These are phyloP conservation scores for Ramularia endophylla DNA, from an alignment of 2,329 filamentous ascomycete species.

Conservation along the genomic window DNA sequence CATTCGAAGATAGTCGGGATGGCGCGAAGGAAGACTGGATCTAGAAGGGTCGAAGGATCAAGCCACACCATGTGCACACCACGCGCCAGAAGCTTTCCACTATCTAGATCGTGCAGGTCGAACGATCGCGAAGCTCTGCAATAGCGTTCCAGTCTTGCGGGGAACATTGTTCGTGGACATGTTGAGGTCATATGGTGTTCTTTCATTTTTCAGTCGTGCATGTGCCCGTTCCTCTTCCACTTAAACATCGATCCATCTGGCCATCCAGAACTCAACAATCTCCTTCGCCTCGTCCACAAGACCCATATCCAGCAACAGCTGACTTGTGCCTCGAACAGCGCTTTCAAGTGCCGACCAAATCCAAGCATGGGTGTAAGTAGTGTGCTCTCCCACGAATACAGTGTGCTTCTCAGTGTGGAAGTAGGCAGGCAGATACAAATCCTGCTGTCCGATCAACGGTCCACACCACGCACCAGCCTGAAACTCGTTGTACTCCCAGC, in stretches of 20 bases:
- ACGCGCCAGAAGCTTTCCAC: no score
- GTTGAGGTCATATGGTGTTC: no score
- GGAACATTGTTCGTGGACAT: background rate
- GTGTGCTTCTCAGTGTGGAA: conserved; percentile 63
- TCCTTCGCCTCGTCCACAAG: conserved; percentile 65
- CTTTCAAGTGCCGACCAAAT: conserved; percentile 62
- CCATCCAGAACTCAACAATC: conserved; percentile 62
- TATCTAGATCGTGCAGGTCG: no score
- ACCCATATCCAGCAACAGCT: conserved; percentile 58
- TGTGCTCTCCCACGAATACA: conserved; percentile 61
- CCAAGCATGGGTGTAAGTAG: conserved; percentile 66
- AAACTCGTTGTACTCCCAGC: conserved; percentile 59
- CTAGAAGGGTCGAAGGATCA: no score
- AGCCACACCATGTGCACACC: no score
- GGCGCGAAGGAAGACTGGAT: no score
- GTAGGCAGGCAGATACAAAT: conserved; percentile 66
- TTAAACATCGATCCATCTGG: conserved; percentile 54
- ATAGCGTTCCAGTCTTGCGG: background rate
- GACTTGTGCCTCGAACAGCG: conserved; percentile 58
- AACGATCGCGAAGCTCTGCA: no score
- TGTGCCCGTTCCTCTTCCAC: background rate
- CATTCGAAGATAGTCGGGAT: no score
- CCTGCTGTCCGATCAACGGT: conserved; percentile 57
- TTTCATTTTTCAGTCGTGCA: no score
- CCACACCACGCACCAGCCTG: conserved; percentile 57